Conservation (phyloP, 192 early-diverging fungal genomes). For the Rhizophagus clarus region DNA sequence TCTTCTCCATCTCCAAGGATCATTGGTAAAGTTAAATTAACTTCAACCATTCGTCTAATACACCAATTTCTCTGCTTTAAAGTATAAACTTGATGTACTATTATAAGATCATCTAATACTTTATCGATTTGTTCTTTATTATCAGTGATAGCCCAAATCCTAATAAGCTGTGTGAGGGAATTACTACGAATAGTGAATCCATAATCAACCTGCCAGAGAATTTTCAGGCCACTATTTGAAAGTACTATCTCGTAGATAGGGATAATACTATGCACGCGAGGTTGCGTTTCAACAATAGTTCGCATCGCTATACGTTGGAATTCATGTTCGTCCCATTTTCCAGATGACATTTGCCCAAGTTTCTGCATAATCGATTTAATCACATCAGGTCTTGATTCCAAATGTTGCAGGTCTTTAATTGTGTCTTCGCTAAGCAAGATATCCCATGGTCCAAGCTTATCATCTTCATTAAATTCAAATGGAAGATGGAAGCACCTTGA, state of each 20-base stretch:
- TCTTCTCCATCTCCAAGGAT: background rate
- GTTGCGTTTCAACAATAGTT: no score
- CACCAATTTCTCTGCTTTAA: background rate
- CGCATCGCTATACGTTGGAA: background rate
- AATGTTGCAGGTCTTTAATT: background rate
- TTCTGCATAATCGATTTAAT: conserved; percentile 7
- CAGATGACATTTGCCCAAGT: conserved; percentile 17
- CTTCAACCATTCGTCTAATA: background rate
- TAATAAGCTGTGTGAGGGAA: background rate
- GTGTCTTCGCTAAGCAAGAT: conserved; percentile 17
- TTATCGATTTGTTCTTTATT: background rate
- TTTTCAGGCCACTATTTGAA: background rate
- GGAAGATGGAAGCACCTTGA: background rate
- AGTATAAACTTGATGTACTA: conserved; percentile 24
- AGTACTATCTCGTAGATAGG: conserved; percentile 10
- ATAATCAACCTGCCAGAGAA: conserved; percentile 27
- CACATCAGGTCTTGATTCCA: background rate
- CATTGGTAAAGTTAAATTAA: conserved; percentile 13
- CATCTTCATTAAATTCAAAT: conserved; percentile 22
- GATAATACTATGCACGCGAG: background rate
- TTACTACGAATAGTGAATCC: background rate
- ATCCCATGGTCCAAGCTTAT: conserved; percentile 22
- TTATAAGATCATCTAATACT: conserved; percentile 5
- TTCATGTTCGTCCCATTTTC: background rate
- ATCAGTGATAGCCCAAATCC: conserved; percentile 16